Base-by-base conservation (phyloP, 2,329 filamentous ascomycete genomes). In the Talaromyces sp. region DNA sequence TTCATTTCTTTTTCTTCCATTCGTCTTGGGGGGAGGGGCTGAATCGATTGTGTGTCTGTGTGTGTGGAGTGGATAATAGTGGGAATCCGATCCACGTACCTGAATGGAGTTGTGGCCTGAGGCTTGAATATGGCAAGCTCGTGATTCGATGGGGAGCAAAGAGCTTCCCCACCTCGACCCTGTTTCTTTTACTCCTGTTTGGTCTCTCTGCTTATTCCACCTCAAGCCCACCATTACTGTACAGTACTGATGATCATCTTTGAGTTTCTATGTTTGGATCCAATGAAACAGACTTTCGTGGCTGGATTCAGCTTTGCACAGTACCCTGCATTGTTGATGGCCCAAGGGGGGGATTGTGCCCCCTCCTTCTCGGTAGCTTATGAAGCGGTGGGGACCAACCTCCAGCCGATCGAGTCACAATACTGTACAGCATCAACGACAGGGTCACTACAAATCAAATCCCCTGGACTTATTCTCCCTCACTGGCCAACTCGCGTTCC, bases 341-440 rank as follows among this genome's bases (percentile, higher is more conserved):
- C 19, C 13, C 32, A 46, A 35, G 32, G 43, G 32, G 17, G 14
- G 14, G 14, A 24, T n/a, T 24, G 32, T 24, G 20, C 35, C 36
- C 17, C 30, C 44, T 17, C n/a, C 20, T 32, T 41, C 36, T n/a
- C 20, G 27, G 14, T 14, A 30, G 33, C 47, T 56, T 39, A 53
- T 52, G 53, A 52, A 53, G 51, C 49, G 47, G 60, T 61, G 55
- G 61, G 50, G 52, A 52, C 42, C 19, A 32, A 27, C 50, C 49
- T 48, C 19, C 47, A 49, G 20, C 50, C 47, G 50, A 57, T 54
- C 51, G 36, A 57, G 43, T 54, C 45, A 40, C 47, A 55, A 41
- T 52, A 48, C n/a, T n/a, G n/a, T n/a, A n/a, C n/a, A 47, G 47
- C 39, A 36, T 51, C 47, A 29, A 36, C 27, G 16, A 22, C 37